Conservation (phyloP, 805 yeast species). For the Starmerella bombicola region DNA sequence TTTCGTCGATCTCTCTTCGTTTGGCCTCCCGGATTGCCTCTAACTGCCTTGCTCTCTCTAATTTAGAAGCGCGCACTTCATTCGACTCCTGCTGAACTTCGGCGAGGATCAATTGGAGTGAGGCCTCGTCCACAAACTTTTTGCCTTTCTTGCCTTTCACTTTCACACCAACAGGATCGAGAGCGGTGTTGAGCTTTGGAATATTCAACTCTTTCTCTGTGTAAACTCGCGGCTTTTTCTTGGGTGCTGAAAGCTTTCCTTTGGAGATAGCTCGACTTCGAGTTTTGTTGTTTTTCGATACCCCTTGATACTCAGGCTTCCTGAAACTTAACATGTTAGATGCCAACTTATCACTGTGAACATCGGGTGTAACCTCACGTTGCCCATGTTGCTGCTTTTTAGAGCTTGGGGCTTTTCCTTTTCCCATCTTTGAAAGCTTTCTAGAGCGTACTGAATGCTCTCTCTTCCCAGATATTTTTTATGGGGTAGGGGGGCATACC, state of each 20-base stretch:
- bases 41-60: conserved; percentile 77
- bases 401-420: conserved; percentile 13
- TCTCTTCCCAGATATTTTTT: no score
- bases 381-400: conserved; percentile 18
- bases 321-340: conserved; percentile 20
- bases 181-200: conserved; percentile 69
- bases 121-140: conserved; percentile 46
- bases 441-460: no score
- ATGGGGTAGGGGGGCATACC: no score
- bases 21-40: conserved; percentile 83
- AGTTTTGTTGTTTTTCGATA: conserved; percentile 23
- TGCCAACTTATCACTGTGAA: conserved; percentile 21
- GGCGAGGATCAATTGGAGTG: conserved; percentile 60
- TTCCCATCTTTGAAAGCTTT: conserved; percentile 23
- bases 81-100: conserved; percentile 76
- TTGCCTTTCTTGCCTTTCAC: conserved; percentile 75
- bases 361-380: conserved; percentile 23
- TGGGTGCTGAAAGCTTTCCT: conserved; percentile 10
- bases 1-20: conserved; percentile 74
- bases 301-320: conserved; percentile 20
- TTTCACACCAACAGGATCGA: conserved; percentile 68
- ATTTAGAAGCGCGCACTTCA: conserved; percentile 66
- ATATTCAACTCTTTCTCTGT: conserved; percentile 68
- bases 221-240: conserved; percentile 32
- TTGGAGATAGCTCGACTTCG: conserved; percentile 19